Evolutionary conservation across 352 stramenopile species (phyloP).

Genomic region (Thalassiosira exigua): DNA sequence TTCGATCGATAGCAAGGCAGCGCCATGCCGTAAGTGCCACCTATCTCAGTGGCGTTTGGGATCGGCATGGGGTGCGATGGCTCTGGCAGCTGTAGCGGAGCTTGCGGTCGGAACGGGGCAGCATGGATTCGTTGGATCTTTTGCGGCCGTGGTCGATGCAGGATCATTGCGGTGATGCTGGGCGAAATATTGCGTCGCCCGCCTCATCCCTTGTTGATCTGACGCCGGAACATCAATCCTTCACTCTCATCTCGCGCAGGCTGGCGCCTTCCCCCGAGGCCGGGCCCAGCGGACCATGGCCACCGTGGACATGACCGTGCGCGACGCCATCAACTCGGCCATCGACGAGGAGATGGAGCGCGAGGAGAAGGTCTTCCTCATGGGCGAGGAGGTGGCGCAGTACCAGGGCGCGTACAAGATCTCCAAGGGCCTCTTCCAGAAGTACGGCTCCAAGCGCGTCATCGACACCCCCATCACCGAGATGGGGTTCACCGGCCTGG

Average conservation of each 20-base stretch:
- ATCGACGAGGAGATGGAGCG: constrained; percentile 99
- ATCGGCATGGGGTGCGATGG: too few species aligned
- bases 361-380: constrained; percentile 88
- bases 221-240: neutral
- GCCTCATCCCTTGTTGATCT: too few species aligned
- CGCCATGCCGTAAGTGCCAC: constrained; percentile 41
- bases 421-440: constrained; percentile 94
- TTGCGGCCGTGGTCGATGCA: neutral
- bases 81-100: too few species aligned
- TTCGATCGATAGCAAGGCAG: constrained; percentile 49
- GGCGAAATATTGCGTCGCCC: neutral
- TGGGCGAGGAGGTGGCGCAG: constrained; percentile 98
- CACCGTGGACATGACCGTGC: constrained; percentile 91
- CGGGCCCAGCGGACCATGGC: constrained; percentile 54
- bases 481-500: constrained; percentile 90
- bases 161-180: neutral
- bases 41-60: neutral
- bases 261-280: constrained; percentile 20
- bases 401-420: constrained; percentile 99
- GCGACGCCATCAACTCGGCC: constrained; percentile 97
- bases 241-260: constrained; percentile 15
- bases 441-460: constrained; percentile 98
- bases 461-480: constrained; percentile 99
- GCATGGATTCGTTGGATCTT: neutral
- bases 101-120: neutral